phyloP scores from a whole-genome alignment of 176 grass and related monocot genomes.

The Raddia guianensis region DNA sequence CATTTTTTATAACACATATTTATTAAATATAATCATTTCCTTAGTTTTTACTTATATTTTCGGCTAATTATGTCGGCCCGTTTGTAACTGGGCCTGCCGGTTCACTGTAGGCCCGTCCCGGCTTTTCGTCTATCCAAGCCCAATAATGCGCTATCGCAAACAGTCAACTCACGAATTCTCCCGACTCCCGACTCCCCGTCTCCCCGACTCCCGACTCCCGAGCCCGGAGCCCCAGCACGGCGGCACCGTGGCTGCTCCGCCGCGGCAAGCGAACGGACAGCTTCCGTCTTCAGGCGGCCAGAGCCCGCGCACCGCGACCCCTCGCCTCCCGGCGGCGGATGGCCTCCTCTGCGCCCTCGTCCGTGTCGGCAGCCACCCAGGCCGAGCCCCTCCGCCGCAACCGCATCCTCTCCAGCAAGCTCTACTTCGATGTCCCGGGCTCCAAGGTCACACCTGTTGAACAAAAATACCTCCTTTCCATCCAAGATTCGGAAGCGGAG shows the following conservation, averaged over 20 bases:
- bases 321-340: constrained; percentile 33
- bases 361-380: background rate
- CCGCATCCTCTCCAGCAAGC: constrained; percentile 91
- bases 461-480: background rate
- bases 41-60: too few species aligned
- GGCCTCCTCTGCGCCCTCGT: constrained; percentile 42
- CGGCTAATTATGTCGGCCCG: too few species aligned
- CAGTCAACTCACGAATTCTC: too few species aligned
- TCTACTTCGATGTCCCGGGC: constrained; percentile 76
- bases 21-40: too few species aligned
- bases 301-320: background rate
- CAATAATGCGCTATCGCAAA: too few species aligned
- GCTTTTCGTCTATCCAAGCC: too few species aligned
- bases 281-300: background rate
- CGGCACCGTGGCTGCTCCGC: background rate
- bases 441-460: constrained; percentile 57
- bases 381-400: constrained; percentile 51
- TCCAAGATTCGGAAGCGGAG: background rate
- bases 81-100: too few species aligned
- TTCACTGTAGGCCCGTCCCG: too few species aligned
- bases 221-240: background rate
- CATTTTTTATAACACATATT: too few species aligned
- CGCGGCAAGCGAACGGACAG: background rate
- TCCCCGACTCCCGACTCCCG: constrained; percentile 7
- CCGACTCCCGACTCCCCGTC: too few species aligned